A percentile compares a stretch with the other conserved stretches of the same genome.
phyloP scores from a whole-genome alignment of 139 green algal species.

The Diplosphaera chodatii region DNA sequence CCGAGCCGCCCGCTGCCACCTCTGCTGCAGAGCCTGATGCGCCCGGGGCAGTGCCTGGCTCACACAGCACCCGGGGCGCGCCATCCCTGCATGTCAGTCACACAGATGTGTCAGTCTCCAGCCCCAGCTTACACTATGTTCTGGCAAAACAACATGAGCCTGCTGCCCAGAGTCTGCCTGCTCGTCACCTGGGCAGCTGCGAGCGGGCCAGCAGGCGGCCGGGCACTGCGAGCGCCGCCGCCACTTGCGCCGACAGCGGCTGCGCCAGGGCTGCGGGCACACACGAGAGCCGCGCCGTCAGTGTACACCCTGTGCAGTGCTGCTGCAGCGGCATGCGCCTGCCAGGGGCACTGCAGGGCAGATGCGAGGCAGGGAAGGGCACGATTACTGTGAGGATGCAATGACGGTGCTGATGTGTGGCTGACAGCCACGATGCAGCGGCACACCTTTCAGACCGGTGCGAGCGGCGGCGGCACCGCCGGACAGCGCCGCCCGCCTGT shows the following conservation, averaged over 20 bases:
- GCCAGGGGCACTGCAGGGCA: no score
- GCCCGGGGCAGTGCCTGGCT: no score
- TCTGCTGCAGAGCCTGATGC: neutral
- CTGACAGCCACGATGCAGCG: no score
- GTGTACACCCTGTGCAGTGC: no score
- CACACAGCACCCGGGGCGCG: slow-evolving; percentile 6
- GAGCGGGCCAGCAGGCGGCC: slow-evolving; percentile 42
- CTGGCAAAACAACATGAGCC: neutral
- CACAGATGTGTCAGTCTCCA: neutral
- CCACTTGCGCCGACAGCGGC: slow-evolving; percentile 60
- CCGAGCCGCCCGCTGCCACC: neutral
- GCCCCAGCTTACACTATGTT: neutral
- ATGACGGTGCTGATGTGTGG: no score
- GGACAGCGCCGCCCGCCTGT: slow-evolving; percentile 64
- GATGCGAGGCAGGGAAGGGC: no score
- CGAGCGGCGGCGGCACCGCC: slow-evolving; percentile 29
- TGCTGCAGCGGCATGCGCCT: no score
- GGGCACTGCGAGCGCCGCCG: slow-evolving; percentile 25
- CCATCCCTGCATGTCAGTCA: neutral
- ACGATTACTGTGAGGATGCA: no score
- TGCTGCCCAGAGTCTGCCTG: no score
- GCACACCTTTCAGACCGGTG: slow-evolving; percentile 30
- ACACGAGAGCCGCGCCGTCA: no score
- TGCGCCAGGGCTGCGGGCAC: slow-evolving; percentile 53
- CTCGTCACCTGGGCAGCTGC: slow-evolving; percentile 24